Conservation (phyloP, 257 asterid species). For the Pogostemon cablin region DNA sequence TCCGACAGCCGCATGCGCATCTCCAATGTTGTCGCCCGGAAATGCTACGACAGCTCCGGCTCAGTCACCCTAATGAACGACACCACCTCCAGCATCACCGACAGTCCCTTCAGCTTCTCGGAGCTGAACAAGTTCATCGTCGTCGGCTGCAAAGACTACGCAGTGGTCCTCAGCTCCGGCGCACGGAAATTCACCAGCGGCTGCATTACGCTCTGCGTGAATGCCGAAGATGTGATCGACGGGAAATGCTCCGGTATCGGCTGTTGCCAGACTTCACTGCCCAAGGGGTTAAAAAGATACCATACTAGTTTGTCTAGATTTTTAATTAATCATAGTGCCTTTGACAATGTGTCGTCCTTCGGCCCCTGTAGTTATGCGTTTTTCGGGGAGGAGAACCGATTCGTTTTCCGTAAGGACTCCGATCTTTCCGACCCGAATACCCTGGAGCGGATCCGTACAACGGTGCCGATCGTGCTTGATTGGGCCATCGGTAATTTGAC, state of each 20-base stretch:
- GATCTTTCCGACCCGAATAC: conserved; percentile 60
- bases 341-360: conserved; percentile 36
- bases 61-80: conserved; percentile 21
- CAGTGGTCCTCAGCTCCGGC: conserved; percentile 33
- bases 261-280: conserved; percentile 69
- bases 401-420: conserved; percentile 46
- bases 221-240: conserved; percentile 30
- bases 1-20: conserved; percentile 59
- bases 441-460: conserved; percentile 16
- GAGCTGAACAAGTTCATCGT: conserved; percentile 51
- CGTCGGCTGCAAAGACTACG: conserved; percentile 67
- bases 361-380: conserved; percentile 69
- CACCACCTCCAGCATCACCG: conserved; percentile 12
- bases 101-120: conserved; percentile 54
- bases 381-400: conserved; percentile 52
- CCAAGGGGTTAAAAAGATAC: conserved; percentile 45
- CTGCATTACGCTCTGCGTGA: conserved; percentile 37
- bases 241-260: conserved; percentile 68
- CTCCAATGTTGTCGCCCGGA: conserved; percentile 44
- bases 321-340: no score
- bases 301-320: neutral
- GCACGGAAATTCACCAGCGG: conserved; percentile 47
- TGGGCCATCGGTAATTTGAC: conserved; percentile 68
- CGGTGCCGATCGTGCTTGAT: conserved; percentile 64
- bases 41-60: conserved; percentile 51